Base-by-base conservation (phyloP, 2,329 filamentous ascomycete species). In the Myriosclerotinia curreyana region DNA sequence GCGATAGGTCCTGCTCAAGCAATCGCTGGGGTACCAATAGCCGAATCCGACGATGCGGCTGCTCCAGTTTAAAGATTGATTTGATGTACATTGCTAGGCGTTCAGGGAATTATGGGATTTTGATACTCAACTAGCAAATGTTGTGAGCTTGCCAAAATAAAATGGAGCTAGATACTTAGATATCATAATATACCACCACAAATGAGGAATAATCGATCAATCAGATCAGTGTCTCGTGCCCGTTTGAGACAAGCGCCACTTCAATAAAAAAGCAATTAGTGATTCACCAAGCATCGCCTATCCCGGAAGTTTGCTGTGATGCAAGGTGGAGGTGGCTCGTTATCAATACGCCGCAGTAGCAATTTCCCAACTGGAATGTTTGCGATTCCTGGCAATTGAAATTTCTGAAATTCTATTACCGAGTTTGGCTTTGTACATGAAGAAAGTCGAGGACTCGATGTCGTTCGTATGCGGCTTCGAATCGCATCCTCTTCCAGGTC, bases 1-100 rank as follows among this genome's bases (percentile, higher is more conserved):
- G 92, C 92, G 11, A 68, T 64, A 36, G 71, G 66, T 15, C 38
- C 71, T 25, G 69, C 71, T 38, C 56, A 65, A 60, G 69, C 69
- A 42, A 40, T 71, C 42, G 71, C 72, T 44, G 66, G 69, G 49
- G 66, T 71, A 22, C 67, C 71, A 38, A 72, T 73, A 68, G 68
- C 69, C 25, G 71, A 70, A 25, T 71, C 69, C 14, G 71, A 72
- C 66, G 69, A 68, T 31, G 68, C 69, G 17, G 71, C 67, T 22
- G 67, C 68, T 34, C 67, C 68, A 46, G 67, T 59, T 42, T 65
- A 50, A 44, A 4, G 15, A 51, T 53, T 63, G 44, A 67, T 62
- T 38, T 58, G 50, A 22, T 62, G 34, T 67, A 61, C 64, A 68
- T 68, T 64, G 65, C 38, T 58, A 60, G 68, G 69, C 67, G 68